These are phyloP conservation scores for Neckera pumila DNA, from an alignment of 225 moss, liverwort and hornwort species.

Conservation along the genomic window DNA sequence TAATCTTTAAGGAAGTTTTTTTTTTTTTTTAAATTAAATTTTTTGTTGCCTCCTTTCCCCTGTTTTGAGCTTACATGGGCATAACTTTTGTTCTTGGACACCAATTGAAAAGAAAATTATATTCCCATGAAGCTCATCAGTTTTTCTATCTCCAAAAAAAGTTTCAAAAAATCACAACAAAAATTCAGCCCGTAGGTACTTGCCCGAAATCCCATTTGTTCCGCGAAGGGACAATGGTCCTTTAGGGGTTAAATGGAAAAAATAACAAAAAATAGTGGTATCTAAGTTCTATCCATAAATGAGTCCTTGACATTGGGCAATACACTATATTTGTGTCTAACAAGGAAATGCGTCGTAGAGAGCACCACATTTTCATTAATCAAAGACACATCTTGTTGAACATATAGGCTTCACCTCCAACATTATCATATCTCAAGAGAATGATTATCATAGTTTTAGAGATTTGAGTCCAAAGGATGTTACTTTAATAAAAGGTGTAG, in stretches of 20 bases:
- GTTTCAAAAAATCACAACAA: too few species aligned
- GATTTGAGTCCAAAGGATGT: neutral
- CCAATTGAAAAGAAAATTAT: too few species aligned
- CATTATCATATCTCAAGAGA: accelerated
- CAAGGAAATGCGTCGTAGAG: neutral
- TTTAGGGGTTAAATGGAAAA: neutral
- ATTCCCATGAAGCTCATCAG: too few species aligned
- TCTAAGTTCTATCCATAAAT: neutral
- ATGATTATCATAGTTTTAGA: neutral
- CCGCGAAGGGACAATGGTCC: too few species aligned
- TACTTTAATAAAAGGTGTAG: neutral
- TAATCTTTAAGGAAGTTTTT: too few species aligned
- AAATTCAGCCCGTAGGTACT: too few species aligned
- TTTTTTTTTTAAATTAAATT: too few species aligned
- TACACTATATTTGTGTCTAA: neutral
- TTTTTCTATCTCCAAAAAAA: too few species aligned
- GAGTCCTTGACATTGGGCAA: neutral
- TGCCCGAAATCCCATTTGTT: too few species aligned
- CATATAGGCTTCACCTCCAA: accelerated
- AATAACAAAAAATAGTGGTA: neutral
- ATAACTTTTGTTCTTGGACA: too few species aligned
- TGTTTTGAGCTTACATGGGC: too few species aligned
- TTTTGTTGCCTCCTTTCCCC: too few species aligned
- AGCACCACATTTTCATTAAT: neutral
- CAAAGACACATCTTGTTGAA: neutral